Conservation (phyloP, 345 rosid genomes). For the Psidium guajava region DNA sequence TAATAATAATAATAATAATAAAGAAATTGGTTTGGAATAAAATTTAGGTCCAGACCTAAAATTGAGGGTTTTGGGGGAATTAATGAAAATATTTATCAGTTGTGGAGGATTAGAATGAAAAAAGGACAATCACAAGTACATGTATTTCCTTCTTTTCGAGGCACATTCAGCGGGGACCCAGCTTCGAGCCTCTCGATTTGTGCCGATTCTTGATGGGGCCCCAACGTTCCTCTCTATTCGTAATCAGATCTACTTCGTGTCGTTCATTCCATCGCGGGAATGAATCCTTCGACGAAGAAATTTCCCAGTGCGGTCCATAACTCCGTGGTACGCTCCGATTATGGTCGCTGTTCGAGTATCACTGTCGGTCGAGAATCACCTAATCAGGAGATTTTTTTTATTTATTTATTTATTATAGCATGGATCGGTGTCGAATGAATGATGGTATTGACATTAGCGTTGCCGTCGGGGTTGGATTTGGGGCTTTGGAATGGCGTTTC, state of each 20-base stretch:
- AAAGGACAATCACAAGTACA: background rate
- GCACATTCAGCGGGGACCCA: background rate
- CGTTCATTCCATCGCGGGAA: accelerated
- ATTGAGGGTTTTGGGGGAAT: too few relatives aligned
- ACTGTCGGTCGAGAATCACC: background rate
- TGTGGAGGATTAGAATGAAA: background rate
- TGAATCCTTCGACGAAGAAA: background rate
- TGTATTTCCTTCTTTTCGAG: background rate
- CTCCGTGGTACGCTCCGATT: background rate
- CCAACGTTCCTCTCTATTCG: background rate
- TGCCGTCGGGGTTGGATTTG: background rate
- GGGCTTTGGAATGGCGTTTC: background rate
- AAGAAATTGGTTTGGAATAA: background rate
- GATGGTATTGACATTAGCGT: background rate
- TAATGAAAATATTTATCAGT: background rate
- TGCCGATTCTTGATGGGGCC: background rate
- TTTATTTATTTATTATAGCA: background rate
- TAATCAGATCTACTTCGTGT: background rate
- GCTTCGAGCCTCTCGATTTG: background rate
- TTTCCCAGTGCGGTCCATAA: background rate
- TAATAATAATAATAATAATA: too few relatives aligned
- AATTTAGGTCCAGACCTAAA: background rate
- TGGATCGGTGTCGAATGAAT: background rate
- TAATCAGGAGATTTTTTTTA: background rate
- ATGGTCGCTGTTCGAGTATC: background rate